A percentile compares a stretch with the other conserved stretches of the same genome.
Conservation (phyloP, 768 basidiomycete genomes). For the Neoboletus subvelutipes region DNA sequence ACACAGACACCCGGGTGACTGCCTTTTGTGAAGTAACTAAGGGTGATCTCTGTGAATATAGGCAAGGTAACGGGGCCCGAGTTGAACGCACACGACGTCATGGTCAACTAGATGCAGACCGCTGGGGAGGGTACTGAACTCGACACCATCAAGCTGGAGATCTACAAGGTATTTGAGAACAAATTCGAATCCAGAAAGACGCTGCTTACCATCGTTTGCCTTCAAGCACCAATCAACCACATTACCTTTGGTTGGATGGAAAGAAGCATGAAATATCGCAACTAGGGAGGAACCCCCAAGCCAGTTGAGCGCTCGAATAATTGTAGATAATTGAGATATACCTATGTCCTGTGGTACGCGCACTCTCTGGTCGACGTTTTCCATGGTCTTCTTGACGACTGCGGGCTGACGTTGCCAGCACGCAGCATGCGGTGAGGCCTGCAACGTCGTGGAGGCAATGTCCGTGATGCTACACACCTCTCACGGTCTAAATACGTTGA, state of each 20-base stretch:
- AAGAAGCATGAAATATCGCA: slow-evolving; percentile 81
- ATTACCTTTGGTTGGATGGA: slow-evolving; percentile 82
- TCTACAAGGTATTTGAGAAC: slow-evolving; percentile 39
- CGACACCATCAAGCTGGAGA: slow-evolving; percentile 64
- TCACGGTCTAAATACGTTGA: slow-evolving; percentile 27
- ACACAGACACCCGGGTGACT: slow-evolving; percentile 69
- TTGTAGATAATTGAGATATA: slow-evolving; percentile 22
- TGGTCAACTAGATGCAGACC: slow-evolving; percentile 77
- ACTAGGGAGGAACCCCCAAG: slow-evolving; percentile 39
- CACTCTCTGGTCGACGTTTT: slow-evolving; percentile 29
- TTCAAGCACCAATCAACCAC: slow-evolving; percentile 77
- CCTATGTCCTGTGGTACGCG: slow-evolving; percentile 56
- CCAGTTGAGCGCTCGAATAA: background rate
- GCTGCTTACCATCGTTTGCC: slow-evolving; percentile 57
- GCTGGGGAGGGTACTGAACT: slow-evolving; percentile 80
- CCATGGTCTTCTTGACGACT: slow-evolving; percentile 23
- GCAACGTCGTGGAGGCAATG: slow-evolving; percentile 26
- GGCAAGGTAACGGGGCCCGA: background rate
- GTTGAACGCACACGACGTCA: slow-evolving; percentile 66
- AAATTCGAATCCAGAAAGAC: background rate
- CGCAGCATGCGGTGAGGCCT: slow-evolving; percentile 17
- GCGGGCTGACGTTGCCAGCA: slow-evolving; percentile 24
- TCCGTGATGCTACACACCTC: slow-evolving; percentile 14
- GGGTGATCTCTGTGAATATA: slow-evolving; percentile 11
- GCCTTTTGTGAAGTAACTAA: slow-evolving; percentile 72